phyloP scores from a whole-genome alignment of 352 stramenopile genomes.

The Phytophthora nicotianae region DNA sequence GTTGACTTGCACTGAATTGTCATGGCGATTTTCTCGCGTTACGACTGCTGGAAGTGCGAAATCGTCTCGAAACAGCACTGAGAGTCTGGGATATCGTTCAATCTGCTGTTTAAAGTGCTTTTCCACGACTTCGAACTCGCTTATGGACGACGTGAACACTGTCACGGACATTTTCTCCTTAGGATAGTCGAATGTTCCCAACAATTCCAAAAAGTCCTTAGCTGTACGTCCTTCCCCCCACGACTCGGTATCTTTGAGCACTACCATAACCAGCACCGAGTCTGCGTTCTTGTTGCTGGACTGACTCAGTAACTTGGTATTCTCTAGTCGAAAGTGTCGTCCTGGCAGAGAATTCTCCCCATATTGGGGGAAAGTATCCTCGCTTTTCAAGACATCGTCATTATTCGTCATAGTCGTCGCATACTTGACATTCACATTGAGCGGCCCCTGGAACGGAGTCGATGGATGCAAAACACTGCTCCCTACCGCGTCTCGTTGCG shows the following conservation, averaged over 20 bases:
- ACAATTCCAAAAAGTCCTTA: constrained; percentile 33
- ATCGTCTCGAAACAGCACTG: constrained; percentile 45
- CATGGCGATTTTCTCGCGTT: constrained; percentile 38
- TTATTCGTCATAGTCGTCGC: neutral
- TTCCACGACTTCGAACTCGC: constrained; percentile 31
- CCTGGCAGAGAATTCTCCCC: constrained; percentile 17
- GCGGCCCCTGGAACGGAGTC: neutral
- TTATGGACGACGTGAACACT: constrained; percentile 38
- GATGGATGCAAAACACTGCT: constrained; percentile 13
- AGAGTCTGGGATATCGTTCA: constrained; percentile 27
- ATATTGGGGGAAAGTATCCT: constrained; percentile 23
- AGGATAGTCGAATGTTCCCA: constrained; percentile 30
- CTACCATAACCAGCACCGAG: constrained; percentile 30
- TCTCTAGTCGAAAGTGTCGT: constrained; percentile 23
- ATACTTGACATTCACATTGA: constrained; percentile 12
- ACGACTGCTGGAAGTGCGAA: constrained; percentile 20
- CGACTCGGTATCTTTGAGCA: constrained; percentile 33
- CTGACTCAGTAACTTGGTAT: neutral
- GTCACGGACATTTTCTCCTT: constrained; percentile 37
- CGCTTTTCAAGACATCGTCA: neutral
- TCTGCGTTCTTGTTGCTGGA: constrained; percentile 9
- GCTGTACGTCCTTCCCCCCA: constrained; percentile 30
- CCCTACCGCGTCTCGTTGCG: neutral
- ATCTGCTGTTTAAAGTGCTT: constrained; percentile 21
- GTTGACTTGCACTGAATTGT: constrained; percentile 20